Evolutionary conservation across 768 basidiomycete genomes (phyloP).

Genomic region (Ephemerocybe angulata): DNA sequence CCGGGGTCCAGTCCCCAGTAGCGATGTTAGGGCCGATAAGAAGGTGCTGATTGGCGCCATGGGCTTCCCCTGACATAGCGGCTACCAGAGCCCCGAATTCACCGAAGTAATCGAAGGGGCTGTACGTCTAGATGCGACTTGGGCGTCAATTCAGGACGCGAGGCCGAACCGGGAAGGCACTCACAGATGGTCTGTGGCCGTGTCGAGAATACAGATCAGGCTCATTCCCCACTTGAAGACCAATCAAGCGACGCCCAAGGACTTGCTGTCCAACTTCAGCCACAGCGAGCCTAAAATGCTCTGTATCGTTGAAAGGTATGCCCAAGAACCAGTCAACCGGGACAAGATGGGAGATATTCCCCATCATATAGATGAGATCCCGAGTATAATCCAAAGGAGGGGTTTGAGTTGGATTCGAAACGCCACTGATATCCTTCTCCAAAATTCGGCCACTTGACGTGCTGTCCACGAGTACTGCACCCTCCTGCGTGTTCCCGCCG

Average conservation of each 20-base stretch:
- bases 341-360: conserved; percentile 54
- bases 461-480: conserved; percentile 46
- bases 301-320: conserved; percentile 65
- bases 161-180: conserved; percentile 12
- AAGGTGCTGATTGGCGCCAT: conserved; percentile 30
- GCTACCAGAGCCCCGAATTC: conserved; percentile 46
- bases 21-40: conserved; percentile 67
- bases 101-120: conserved; percentile 36
- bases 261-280: conserved; percentile 58
- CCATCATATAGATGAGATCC: conserved; percentile 65
- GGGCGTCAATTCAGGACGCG: not conserved
- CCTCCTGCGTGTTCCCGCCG: conserved; percentile 80
- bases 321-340: conserved; percentile 65
- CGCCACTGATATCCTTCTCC: conserved; percentile 19
- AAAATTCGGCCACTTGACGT: conserved; percentile 39
- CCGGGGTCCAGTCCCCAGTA: conserved; percentile 47
- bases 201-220: conserved; percentile 65
- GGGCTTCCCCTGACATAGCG: conserved; percentile 33
- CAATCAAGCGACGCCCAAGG: conserved; percentile 63
- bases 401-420: conserved; percentile 46
- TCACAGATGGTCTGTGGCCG: not conserved
- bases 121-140: conserved; percentile 23
- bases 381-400: conserved; percentile 60
- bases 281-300: conserved; percentile 48
- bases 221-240: conserved; percentile 72